Conservation (phyloP, 768 basidiomycete genomes). For the Fomitopsis serialis region DNA sequence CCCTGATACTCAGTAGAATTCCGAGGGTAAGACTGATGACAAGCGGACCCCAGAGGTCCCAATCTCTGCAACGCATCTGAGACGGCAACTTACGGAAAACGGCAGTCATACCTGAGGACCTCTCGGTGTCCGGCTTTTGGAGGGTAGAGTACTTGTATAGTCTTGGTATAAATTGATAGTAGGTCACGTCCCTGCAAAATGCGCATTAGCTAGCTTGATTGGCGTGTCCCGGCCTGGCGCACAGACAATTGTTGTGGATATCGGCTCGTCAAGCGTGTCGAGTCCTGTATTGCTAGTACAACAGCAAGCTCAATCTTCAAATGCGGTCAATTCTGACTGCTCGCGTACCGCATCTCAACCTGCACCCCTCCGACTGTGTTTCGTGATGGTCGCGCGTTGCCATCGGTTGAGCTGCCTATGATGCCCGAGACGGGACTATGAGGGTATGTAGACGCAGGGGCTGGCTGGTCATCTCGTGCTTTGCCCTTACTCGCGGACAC, state of each 20-base stretch:
- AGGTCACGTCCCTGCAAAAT: constrained; percentile 74
- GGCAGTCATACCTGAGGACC: constrained; percentile 60
- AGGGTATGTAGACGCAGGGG: constrained; percentile 28
- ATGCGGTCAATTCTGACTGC: not conserved
- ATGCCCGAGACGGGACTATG: constrained; percentile 57
- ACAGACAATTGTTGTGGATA: constrained; percentile 82
- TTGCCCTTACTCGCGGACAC: constrained; percentile 48
- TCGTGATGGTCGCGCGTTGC: constrained; percentile 39
- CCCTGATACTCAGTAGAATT: constrained; percentile 83
- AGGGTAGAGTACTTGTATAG: constrained; percentile 92
- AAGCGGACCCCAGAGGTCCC: constrained; percentile 97
- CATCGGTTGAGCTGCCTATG: constrained; percentile 50
- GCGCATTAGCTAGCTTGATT: constrained; percentile 4
- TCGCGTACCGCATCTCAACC: constrained; percentile 77
- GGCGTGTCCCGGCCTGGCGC: not conserved
- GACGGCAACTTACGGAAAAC: not conserved
- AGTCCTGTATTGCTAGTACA: constrained; percentile 62
- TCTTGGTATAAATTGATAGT: constrained; percentile 85
- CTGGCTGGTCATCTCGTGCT: constrained; percentile 64
- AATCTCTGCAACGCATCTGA: constrained; percentile 54
- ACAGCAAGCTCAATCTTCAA: not conserved
- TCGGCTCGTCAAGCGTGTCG: constrained; percentile 91
- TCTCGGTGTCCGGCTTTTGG: constrained; percentile 68
- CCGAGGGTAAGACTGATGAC: constrained; percentile 76
- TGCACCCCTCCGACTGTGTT: constrained; percentile 79